phyloP scores from a whole-genome alignment of 768 basidiomycete genomes.

The Rhizopogon roseolus region DNA sequence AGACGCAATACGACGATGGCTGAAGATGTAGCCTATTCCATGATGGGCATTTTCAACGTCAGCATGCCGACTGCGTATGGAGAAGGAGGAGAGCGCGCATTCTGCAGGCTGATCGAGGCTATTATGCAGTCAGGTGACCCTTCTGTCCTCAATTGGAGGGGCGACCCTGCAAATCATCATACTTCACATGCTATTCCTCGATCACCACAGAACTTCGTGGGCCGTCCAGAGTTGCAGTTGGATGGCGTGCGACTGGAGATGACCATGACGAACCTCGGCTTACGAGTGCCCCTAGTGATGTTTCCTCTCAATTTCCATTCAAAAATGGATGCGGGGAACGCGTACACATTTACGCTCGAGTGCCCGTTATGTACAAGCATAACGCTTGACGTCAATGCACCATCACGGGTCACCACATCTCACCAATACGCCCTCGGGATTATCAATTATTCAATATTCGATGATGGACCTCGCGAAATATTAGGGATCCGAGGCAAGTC shows the following conservation, averaged over 20 bases:
- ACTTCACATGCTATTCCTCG: too few species aligned
- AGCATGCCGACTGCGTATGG: slow-evolving; percentile 20
- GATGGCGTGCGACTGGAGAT: not conserved
- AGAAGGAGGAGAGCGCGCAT: slow-evolving; percentile 18
- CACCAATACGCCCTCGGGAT: not conserved
- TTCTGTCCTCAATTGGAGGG: slow-evolving; percentile 2
- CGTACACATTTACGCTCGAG: too few species aligned
- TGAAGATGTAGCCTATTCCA: slow-evolving; percentile 20
- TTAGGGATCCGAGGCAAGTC: not conserved
- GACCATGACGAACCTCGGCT: not conserved
- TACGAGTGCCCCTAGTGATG: not conserved
- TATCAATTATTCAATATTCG: not conserved
- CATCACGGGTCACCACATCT: too few species aligned
- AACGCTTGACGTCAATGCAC: too few species aligned
- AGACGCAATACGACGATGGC: slow-evolving; percentile 17
- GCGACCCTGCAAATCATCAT: not conserved
- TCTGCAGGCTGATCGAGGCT: slow-evolving; percentile 11
- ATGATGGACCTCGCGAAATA: not conserved
- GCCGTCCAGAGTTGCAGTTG: too few species aligned
- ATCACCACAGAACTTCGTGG: too few species aligned
- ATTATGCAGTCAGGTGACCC: slow-evolving; percentile 1
- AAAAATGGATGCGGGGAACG: too few species aligned
- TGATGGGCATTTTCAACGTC: slow-evolving; percentile 21
- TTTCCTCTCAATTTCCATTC: not conserved
- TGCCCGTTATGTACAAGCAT: too few species aligned